Evolutionary conservation across 208 protist genomes (phyloP).

Genomic region (Leishmania mexicana): DNA sequence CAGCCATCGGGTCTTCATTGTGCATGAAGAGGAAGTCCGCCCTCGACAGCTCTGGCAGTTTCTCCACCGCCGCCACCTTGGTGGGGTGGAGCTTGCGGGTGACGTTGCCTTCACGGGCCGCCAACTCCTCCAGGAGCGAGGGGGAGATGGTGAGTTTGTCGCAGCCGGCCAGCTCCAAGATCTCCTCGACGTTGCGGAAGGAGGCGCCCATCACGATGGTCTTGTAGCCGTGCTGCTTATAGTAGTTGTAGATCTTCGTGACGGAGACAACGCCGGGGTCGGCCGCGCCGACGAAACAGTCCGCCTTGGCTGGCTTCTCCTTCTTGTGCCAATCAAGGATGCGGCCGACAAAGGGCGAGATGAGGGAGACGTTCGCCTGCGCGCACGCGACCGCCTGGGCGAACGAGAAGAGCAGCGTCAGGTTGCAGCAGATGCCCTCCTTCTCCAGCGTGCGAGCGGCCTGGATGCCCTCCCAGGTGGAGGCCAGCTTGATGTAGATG

Average conservation of each 20-base stretch:
- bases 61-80: slow-evolving; percentile 35
- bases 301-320: slow-evolving; percentile 45
- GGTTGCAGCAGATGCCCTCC: slow-evolving; percentile 97
- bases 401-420: slow-evolving; percentile 98
- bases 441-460: slow-evolving; percentile 93
- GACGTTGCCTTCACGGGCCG: slow-evolving; percentile 40
- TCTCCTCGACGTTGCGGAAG: slow-evolving; percentile 96
- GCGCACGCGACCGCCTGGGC: slow-evolving; percentile 95
- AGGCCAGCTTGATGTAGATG: slow-evolving; percentile 97
- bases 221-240: slow-evolving; percentile 97
- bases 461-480: slow-evolving; percentile 98
- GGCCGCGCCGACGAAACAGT: slow-evolving; percentile 60
- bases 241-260: slow-evolving; percentile 97
- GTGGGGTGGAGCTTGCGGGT: slow-evolving; percentile 68
- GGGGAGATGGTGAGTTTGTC: slow-evolving; percentile 98
- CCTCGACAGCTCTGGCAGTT: slow-evolving; percentile 69
- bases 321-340: slow-evolving; percentile 98
- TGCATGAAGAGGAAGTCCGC: slow-evolving; percentile 81
- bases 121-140: slow-evolving; percentile 94
- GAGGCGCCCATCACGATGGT: slow-evolving; percentile 98
- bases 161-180: slow-evolving; percentile 94
- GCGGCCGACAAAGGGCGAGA: slow-evolving; percentile 97
- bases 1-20: slow-evolving; percentile 96
- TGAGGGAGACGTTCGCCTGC: slow-evolving; percentile 94
- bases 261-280: slow-evolving; percentile 97